These are phyloP conservation scores for Gracilariopsis chorda DNA, from an alignment of 23 red algal species.

Conservation along the genomic window DNA sequence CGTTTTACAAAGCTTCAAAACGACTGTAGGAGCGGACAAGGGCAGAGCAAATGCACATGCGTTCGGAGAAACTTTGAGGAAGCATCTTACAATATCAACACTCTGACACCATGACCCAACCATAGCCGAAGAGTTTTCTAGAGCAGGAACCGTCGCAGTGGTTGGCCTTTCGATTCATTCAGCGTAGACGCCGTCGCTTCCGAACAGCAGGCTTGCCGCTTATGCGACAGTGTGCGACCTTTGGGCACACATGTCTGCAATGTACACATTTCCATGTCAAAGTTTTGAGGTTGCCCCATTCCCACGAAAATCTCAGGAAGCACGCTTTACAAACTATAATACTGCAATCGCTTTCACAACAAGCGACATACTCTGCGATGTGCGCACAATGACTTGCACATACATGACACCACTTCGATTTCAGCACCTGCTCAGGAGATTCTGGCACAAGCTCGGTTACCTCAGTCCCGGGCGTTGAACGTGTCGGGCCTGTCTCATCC, in stretches of 20 bases:
- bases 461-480: not conserved
- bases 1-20: no score
- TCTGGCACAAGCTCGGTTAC: not conserved
- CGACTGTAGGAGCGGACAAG: no score
- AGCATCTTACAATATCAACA: no score
- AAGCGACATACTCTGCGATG: not conserved
- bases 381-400: not conserved
- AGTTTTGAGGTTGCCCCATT: not conserved
- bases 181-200: not conserved
- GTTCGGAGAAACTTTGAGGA: no score
- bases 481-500: conserved; percentile 1
- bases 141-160: no score
- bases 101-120: no score
- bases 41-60: no score
- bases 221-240: not conserved
- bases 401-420: not conserved
- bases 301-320: conserved; percentile 9
- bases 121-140: no score
- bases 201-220: not conserved
- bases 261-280: not conserved
- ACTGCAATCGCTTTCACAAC: not conserved
- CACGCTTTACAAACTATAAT: not conserved
- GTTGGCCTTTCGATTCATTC: no score
- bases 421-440: not conserved
- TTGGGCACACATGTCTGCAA: not conserved